Evolutionary conservation across 176 grass and related monocot species (phyloP).

Genomic region (Alloteropsis semialata): DNA sequence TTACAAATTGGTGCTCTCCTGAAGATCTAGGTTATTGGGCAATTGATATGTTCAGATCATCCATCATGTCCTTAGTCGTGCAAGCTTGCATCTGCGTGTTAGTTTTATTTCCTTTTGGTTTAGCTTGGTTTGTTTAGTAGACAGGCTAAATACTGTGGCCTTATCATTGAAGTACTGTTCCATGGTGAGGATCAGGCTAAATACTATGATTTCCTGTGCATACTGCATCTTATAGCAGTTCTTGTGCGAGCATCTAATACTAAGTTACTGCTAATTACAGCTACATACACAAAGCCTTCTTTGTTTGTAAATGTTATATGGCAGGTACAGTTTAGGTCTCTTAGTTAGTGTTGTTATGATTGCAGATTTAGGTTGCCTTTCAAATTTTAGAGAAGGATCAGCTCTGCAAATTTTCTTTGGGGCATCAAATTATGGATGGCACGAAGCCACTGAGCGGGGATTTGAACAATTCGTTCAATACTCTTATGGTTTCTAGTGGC

Average conservation of each 20-base stretch:
- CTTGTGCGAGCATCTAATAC: not conserved
- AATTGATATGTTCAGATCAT: not conserved
- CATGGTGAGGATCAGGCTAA: not conserved
- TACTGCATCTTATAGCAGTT: not conserved
- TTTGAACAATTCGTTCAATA: constrained; percentile 56
- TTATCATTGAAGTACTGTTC: not conserved
- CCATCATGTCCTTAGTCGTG: not conserved
- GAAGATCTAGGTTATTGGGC: not conserved
- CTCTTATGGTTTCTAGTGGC: constrained; percentile 39
- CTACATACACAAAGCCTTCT: not conserved
- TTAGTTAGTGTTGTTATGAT: constrained; percentile 5
- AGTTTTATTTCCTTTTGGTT: not conserved
- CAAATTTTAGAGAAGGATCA: not conserved
- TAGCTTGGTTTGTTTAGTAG: not conserved
- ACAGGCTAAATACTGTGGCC: not conserved
- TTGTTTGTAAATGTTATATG: not conserved
- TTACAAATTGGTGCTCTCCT: not conserved
- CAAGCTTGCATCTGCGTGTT: not conserved
- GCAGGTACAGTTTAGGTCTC: not conserved
- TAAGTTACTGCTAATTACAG: not conserved
- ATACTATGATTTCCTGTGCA: not conserved
- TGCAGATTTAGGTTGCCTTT: constrained; percentile 11
- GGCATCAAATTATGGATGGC: constrained; percentile 40
- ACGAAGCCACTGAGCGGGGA: constrained; percentile 20
- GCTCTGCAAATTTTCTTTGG: not conserved